Evolutionary conservation across 2,329 filamentous ascomycete species (phyloP).

Genomic region (Neofusicoccum cordaticola): DNA sequence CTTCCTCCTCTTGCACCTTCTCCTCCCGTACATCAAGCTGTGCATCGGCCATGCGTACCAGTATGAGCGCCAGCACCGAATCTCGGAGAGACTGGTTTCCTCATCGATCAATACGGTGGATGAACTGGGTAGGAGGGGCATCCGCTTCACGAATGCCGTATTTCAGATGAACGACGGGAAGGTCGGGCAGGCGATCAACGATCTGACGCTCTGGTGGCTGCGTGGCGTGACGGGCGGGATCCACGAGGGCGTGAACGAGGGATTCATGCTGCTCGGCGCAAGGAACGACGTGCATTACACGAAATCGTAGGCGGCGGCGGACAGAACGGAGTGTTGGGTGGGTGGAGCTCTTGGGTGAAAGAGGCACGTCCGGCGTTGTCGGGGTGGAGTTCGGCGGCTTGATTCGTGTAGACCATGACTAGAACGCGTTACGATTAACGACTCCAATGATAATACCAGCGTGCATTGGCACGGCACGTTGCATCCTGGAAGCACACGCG

Average conservation of each 20-base stretch:
- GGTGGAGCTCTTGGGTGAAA: neutral
- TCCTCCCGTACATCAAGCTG: slow-evolving; percentile 60
- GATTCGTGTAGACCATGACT: neutral
- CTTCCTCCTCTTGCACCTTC: slow-evolving; percentile 58
- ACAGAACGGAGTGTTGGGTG: neutral
- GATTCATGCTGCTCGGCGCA: slow-evolving; percentile 35
- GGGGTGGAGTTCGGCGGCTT: neutral
- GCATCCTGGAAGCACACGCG: too few relatives aligned
- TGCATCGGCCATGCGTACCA: slow-evolving; percentile 55
- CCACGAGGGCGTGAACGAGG: slow-evolving; percentile 60
- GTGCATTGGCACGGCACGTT: too few relatives aligned
- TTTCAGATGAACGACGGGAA: slow-evolving; percentile 63
- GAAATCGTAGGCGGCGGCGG: neutral
- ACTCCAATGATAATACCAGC: neutral
- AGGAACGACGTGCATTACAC: neutral
- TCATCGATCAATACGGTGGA: slow-evolving; percentile 54
- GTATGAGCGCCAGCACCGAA: slow-evolving; percentile 65
- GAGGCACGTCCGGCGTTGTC: neutral
- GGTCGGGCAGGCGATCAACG: slow-evolving; percentile 58
- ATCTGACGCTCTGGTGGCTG: slow-evolving; percentile 59
- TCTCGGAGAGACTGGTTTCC: slow-evolving; percentile 58
- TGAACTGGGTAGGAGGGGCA: slow-evolving; percentile 50
- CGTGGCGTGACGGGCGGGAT: slow-evolving; percentile 65
- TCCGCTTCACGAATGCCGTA: slow-evolving; percentile 55
- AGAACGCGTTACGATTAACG: neutral